Conservation (phyloP, 169 alveolate genomes). For the Plasmodium sp. region DNA sequence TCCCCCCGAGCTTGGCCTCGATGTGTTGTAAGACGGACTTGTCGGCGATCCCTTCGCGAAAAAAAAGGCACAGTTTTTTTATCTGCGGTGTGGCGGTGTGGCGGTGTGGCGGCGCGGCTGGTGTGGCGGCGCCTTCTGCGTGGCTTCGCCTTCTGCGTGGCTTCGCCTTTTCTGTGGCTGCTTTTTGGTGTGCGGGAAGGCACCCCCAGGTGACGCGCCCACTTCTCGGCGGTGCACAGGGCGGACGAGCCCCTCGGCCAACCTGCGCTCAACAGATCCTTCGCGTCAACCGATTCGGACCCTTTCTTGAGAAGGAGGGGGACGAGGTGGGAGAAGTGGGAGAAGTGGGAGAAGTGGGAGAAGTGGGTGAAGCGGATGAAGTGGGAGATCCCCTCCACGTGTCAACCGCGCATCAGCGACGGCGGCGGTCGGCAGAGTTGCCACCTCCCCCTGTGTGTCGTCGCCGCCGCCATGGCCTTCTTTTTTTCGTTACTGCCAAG, state of each 20-base stretch:
- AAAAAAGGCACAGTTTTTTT: background rate
- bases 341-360: background rate
- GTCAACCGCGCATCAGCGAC: background rate
- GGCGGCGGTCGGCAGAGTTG: background rate
- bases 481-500: slow-evolving; percentile 19
- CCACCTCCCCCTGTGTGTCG: background rate
- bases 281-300: slow-evolving; percentile 47
- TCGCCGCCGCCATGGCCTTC: no score
- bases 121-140: no score
- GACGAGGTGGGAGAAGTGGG: background rate
- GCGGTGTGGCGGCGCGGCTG: no score
- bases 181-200: background rate
- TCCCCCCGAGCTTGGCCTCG: slow-evolving; percentile 40
- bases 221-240: background rate
- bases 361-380: background rate
- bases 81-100: background rate
- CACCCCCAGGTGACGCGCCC: background rate
- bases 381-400: background rate
- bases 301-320: slow-evolving; percentile 31
- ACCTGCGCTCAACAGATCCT: slow-evolving; percentile 48
- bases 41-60: slow-evolving; percentile 39
- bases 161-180: background rate
- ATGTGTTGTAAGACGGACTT: slow-evolving; percentile 21
- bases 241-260: background rate
- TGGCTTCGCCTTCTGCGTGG: no score